Evolutionary conservation across 108 stramenopile species (phyloP).

Genomic region (Fragilaria crotonensis): DNA sequence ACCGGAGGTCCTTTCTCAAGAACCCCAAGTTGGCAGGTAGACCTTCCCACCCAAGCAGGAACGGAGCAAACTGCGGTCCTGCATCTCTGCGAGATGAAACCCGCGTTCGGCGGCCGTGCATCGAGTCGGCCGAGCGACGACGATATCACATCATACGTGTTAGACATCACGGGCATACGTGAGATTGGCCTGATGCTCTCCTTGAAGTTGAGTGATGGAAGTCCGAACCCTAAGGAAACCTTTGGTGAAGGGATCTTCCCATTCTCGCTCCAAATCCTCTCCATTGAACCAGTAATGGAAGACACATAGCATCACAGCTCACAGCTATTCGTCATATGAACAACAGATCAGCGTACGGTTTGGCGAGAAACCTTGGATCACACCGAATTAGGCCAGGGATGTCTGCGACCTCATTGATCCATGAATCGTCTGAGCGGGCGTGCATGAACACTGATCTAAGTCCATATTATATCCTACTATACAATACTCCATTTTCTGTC

Average conservation of each 20-base stretch:
- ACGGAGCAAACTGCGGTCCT: conserved; percentile 31
- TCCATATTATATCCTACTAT: no score
- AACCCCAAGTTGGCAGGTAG: conserved; percentile 55
- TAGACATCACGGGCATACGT: conserved; percentile 42
- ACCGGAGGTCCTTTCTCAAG: conserved; percentile 37
- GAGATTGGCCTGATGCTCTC: conserved; percentile 72
- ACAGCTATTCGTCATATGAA: no score
- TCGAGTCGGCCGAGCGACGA: conserved; percentile 21
- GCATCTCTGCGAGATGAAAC: conserved; percentile 30
- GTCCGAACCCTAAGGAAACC: conserved; percentile 54
- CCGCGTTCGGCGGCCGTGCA: conserved; percentile 29
- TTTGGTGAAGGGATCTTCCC: conserved; percentile 66
- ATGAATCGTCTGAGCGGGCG: no score
- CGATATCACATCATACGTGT: conserved; percentile 22
- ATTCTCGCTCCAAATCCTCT: conserved; percentile 44
- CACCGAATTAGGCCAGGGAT: no score
- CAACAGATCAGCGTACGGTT: no score
- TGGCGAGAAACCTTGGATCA: no score
- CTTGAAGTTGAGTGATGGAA: conserved; percentile 51
- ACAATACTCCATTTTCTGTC: no score
- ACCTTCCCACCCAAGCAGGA: conserved; percentile 34
- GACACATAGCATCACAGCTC: no score
- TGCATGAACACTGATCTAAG: no score
- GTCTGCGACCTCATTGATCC: no score
- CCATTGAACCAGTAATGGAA: conserved; percentile 28